Evolutionary conservation across 129 eudicot species (phyloP).

Genomic region (Centrapalus pauciflorus): DNA sequence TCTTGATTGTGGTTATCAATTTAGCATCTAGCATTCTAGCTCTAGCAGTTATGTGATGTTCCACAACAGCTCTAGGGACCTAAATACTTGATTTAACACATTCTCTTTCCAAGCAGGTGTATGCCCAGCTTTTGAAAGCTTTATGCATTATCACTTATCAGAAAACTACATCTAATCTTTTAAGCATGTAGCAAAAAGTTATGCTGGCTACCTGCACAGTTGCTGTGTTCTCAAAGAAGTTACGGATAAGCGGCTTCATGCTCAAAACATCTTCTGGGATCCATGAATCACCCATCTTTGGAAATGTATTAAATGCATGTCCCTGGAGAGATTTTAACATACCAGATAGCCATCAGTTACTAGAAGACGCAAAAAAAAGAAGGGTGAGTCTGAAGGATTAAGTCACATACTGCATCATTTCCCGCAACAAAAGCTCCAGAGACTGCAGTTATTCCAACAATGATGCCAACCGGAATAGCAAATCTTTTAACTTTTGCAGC

Average conservation of each 20-base stretch:
- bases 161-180: neutral
- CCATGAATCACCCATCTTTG: constrained; percentile 98
- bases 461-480: constrained; percentile 72
- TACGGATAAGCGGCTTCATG: constrained; percentile 80
- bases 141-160: neutral
- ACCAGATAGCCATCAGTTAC: neutral
- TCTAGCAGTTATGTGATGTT: no score
- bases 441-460: constrained; percentile 89
- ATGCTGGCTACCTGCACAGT: constrained; percentile 69
- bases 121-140: neutral
- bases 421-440: constrained; percentile 99
- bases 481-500: constrained; percentile 86
- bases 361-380: neutral
- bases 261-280: constrained; percentile 81
- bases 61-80: no score
- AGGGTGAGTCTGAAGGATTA: no score
- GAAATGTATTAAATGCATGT: constrained; percentile 88
- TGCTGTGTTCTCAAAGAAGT: constrained; percentile 90
- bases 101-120: no score
- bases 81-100: no score
- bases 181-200: neutral
- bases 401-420: constrained; percentile 83
- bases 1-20: neutral
- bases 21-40: neutral
- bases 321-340: constrained; percentile 44